Base-by-base conservation (phyloP, 768 basidiomycete genomes). In the Tephrocybe sp. region DNA sequence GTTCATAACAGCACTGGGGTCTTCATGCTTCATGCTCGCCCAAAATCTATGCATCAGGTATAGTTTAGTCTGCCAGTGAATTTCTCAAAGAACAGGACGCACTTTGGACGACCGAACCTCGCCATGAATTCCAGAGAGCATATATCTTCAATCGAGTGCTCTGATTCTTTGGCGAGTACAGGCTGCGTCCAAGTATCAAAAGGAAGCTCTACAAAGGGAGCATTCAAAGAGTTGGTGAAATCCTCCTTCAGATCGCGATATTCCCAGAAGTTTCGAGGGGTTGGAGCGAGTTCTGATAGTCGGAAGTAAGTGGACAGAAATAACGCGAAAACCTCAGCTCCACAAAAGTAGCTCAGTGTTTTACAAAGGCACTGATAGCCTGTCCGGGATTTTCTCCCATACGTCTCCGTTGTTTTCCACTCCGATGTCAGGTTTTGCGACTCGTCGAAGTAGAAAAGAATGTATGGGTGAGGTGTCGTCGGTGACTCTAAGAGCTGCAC, bases 341-440 rank as follows among this genome's bases (percentile, higher is more conserved):
- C 13, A 9, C 3, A 12, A 15, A 45, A 45, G 28, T 13, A 36
- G 18, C 16, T 25, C 9, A 45, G 18, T 6, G 22, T 36, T 25
- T 51, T 45, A 22, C 50, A 51, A 24, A 51, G 43, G 15, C 40
- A 42, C 28, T 51, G 50, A 24, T 51, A 51, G 1, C 43, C 50
- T 2, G 43, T 49, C 22, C 19, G 16, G 8, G 22, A 30, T 4
- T n/a, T 16, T 9, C 2, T 15, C 5, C 35, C 2, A 6, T 6
- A 9, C 8, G 21, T 8, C 16, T 46, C 27, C 2, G 3, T 4
- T 4, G 21, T 39, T 15, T 11, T 24, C 12, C n/a, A 9, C 4
- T 26, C 12, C 4, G 6, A 16, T 1, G 36, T 26, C 3, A 40
- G 28, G 15, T 48, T 28, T 5, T 48, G 38, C 9, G 30, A 28